phyloP scores from a whole-genome alignment of 1,284 basidiomycete species.

The Austropuccinia psidii region DNA sequence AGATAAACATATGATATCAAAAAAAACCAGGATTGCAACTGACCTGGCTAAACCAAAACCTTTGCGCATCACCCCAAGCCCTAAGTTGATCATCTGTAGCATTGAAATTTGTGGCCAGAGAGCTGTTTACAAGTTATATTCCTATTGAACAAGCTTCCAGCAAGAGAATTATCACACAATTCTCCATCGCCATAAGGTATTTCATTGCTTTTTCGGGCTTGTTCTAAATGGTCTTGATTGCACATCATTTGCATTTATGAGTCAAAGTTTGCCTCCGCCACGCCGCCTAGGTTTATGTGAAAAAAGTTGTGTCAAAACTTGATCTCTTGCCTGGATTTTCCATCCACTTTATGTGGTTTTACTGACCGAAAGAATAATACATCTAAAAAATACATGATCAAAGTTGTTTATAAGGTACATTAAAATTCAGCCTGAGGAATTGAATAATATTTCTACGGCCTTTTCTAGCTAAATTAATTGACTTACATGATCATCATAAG shows the following conservation, averaged over 20 bases:
- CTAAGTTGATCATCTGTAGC: conserved; percentile 52
- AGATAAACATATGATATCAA: too few relatives aligned
- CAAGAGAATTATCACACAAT: neutral
- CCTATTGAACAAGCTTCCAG: too few relatives aligned
- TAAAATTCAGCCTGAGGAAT: too few relatives aligned
- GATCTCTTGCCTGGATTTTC: too few relatives aligned
- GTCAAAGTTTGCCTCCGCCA: conserved; percentile 58
- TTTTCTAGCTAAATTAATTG: neutral
- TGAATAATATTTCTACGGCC: too few relatives aligned
- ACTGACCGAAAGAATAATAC: conserved; percentile 31
- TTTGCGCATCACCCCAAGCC: conserved; percentile 66
- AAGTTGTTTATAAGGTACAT: neutral
- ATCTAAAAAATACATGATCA: too few relatives aligned
- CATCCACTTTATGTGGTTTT: too few relatives aligned
- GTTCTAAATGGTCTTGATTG: conserved; percentile 48
- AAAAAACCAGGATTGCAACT: conserved; percentile 57
- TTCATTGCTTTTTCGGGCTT: neutral
- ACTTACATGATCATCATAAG: conserved; percentile 36
- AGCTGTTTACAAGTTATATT: conserved; percentile 55
- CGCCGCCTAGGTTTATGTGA: conserved; percentile 52
- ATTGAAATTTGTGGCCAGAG: conserved; percentile 60
- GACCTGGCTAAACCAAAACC: conserved; percentile 58
- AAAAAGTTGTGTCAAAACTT: too few relatives aligned
- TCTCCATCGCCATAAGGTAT: conserved; percentile 25
- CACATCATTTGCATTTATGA: conserved; percentile 63